phyloP scores from a whole-genome alignment of 2,329 filamentous ascomycete genomes.

The Botrytis squamosa region DNA sequence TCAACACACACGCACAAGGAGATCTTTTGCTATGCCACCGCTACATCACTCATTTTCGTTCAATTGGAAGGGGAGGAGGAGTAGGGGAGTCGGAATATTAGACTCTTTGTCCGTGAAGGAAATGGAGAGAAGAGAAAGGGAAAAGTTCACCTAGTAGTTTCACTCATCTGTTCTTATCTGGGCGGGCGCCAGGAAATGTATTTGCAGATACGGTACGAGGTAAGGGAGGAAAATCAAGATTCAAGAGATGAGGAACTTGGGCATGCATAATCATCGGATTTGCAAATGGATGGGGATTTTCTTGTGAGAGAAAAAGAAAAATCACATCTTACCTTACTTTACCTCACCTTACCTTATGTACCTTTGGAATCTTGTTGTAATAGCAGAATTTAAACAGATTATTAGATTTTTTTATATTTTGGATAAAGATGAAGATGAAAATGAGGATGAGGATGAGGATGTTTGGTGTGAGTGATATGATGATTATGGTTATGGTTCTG shows the following conservation, averaged over 20 bases:
- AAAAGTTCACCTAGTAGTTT: slow-evolving; percentile 3
- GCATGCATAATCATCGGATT: neutral
- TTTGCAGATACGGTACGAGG: neutral
- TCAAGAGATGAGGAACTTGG: neutral
- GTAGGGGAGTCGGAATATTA: neutral
- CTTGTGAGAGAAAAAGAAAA: neutral
- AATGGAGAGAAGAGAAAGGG: neutral
- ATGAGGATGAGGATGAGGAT: neutral
- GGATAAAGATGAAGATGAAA: neutral
- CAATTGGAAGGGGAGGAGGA: slow-evolving; percentile 3
- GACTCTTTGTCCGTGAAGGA: neutral
- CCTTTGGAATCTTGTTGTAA: neutral
- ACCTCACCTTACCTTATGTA: neutral
- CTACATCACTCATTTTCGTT: slow-evolving; percentile 17
- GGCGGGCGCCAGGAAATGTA: neutral
- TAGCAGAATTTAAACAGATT: neutral
- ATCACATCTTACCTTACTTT: neutral
- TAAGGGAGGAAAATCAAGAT: neutral
- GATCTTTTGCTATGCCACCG: slow-evolving; percentile 11
- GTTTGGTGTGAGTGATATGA: neutral
- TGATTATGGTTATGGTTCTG: neutral
- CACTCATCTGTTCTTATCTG: slow-evolving; percentile 1
- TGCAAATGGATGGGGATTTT: neutral
- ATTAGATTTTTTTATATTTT: neutral
- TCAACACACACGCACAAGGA: neutral